phyloP scores from a whole-genome alignment of 1,284 basidiomycete species.

The Boletellus deceptivus region DNA sequence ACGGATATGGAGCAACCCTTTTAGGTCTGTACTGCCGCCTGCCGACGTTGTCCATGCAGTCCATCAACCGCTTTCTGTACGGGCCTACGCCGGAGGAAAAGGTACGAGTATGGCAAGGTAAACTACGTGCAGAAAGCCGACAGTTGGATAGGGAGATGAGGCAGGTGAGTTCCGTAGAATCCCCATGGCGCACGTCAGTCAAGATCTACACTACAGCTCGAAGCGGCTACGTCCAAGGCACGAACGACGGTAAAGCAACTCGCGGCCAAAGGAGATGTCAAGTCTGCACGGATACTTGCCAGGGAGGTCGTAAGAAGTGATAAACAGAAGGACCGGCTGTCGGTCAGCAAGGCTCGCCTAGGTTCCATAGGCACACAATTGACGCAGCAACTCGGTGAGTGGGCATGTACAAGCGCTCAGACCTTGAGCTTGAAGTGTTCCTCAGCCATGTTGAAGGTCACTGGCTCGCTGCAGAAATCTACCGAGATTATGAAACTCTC shows the following conservation, averaged over 20 bases:
- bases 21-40: slow-evolving; percentile 12
- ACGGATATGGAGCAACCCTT: slow-evolving; percentile 16
- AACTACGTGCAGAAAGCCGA: slow-evolving; percentile 78
- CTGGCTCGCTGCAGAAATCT: slow-evolving; percentile 94
- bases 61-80: slow-evolving; percentile 88
- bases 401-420: background rate
- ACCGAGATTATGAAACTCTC: slow-evolving; percentile 99
- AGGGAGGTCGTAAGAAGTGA: slow-evolving; percentile 92
- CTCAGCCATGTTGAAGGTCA: slow-evolving; percentile 94
- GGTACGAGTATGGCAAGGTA: slow-evolving; percentile 84
- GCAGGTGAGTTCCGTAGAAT: slow-evolving; percentile 61
- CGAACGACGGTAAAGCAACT: slow-evolving; percentile 85
- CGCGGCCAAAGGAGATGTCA: slow-evolving; percentile 88
- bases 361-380: slow-evolving; percentile 92
- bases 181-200: slow-evolving; percentile 21
- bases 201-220: slow-evolving; percentile 56
- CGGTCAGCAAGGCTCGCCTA: slow-evolving; percentile 89
- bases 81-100: slow-evolving; percentile 93
- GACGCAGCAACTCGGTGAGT: slow-evolving; percentile 88
- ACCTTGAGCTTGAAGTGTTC: background rate
- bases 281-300: slow-evolving; percentile 89
- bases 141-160: slow-evolving; percentile 88
- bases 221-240: slow-evolving; percentile 80
- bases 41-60: slow-evolving; percentile 58
- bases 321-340: slow-evolving; percentile 92